phyloP scores from a whole-genome alignment of 306 rosid genomes.

The peach (Prunus persica) region DNA sequence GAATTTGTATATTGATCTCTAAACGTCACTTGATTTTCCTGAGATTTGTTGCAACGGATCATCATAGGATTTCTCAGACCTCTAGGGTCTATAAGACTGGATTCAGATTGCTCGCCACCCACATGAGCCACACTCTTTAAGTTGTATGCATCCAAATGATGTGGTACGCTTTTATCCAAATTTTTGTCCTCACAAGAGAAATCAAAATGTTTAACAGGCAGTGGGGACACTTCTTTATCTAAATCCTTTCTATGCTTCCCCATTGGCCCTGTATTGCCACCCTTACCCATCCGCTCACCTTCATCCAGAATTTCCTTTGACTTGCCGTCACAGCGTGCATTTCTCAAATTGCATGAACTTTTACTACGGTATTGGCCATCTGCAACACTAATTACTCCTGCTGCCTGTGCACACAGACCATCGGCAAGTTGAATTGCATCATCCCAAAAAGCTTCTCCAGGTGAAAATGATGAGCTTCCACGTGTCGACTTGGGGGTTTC shows the following conservation, averaged over 20 bases:
- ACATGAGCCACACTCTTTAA: constrained; percentile 22
- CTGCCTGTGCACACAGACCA: constrained; percentile 52
- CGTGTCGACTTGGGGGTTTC: constrained; percentile 69
- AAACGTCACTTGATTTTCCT: constrained; percentile 32
- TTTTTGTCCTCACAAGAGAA: constrained; percentile 66
- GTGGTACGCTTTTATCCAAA: constrained; percentile 43
- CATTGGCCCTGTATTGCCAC: constrained; percentile 32
- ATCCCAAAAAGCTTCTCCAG: constrained; percentile 94
- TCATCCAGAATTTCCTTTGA: constrained; percentile 41
- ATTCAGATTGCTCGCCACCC: constrained; percentile 34
- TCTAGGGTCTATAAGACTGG: constrained; percentile 24
- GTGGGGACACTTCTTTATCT: constrained; percentile 47
- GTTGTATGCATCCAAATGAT: constrained; percentile 26
- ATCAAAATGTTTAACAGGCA: constrained; percentile 93
- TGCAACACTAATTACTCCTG: constrained; percentile 34
- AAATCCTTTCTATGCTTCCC: constrained; percentile 44
- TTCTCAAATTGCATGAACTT: constrained; percentile 47
- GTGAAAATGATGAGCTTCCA: constrained; percentile 84
- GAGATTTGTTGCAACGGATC: constrained; percentile 20
- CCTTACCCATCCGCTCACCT: constrained; percentile 34
- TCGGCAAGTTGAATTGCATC: constrained; percentile 92
- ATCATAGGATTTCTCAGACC: constrained; percentile 12
- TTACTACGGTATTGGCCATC: constrained; percentile 37
- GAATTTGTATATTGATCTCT: constrained; percentile 33
- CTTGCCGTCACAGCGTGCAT: constrained; percentile 43